Evolutionary conservation across 2,329 filamentous ascomycete genomes (phyloP).

Genomic region (Ophiostoma perfectum): DNA sequence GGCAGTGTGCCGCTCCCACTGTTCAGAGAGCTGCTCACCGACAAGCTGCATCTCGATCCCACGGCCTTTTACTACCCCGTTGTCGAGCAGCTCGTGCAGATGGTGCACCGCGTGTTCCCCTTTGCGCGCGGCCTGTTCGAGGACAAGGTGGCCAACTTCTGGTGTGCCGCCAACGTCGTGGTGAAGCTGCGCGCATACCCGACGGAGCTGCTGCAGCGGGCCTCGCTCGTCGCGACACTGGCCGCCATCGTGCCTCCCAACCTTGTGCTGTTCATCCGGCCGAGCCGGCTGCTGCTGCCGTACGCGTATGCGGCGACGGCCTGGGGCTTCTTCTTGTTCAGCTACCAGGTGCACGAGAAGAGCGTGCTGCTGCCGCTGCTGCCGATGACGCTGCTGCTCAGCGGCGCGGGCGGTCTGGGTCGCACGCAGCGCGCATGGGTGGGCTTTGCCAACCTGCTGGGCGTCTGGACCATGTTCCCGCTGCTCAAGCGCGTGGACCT

Average conservation of each 20-base stretch:
- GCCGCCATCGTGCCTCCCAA: constrained; percentile 74
- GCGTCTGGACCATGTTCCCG: constrained; percentile 89
- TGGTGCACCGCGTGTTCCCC: constrained; percentile 88
- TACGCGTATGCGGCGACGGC: constrained; percentile 76
- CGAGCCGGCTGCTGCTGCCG: constrained; percentile 70
- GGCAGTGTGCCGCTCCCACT: constrained; percentile 58
- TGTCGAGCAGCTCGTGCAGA: constrained; percentile 72
- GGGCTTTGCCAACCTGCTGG: constrained; percentile 88
- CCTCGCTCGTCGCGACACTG: constrained; percentile 69
- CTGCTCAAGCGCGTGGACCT: constrained; percentile 81
- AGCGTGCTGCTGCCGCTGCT: constrained; percentile 87
- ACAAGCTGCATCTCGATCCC: constrained; percentile 44
- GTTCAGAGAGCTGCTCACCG: constrained; percentile 49
- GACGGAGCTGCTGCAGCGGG: constrained; percentile 64
- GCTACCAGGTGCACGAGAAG: constrained; percentile 98
- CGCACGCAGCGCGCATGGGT: constrained; percentile 81
- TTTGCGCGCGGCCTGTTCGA: constrained; percentile 95
- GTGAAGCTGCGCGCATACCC: constrained; percentile 79
- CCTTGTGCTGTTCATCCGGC: constrained; percentile 69
- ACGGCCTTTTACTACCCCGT: constrained; percentile 67
- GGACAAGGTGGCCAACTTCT: constrained; percentile 98
- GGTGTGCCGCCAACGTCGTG: constrained; percentile 86
- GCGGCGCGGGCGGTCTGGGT: constrained; percentile 69
- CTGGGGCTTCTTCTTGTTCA: constrained; percentile 97
- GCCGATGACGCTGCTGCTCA: constrained; percentile 85